Base-by-base conservation (phyloP, 192 early-diverging fungal species). In the Coemansia sp. region DNA sequence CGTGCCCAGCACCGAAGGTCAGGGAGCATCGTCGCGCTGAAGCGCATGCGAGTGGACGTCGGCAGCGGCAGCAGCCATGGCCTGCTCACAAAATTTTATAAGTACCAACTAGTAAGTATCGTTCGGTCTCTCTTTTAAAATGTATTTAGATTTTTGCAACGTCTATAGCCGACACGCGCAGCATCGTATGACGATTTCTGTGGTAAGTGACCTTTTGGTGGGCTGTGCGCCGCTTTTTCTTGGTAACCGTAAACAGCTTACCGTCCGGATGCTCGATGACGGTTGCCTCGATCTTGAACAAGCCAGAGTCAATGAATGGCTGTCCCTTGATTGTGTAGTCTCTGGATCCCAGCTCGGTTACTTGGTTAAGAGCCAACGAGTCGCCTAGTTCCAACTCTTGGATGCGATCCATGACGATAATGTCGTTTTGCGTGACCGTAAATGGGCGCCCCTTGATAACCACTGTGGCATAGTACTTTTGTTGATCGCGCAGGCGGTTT, bases 201-300 rank as follows among this genome's bases (percentile, higher is more conserved):
- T 91, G 87, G 21, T 82, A 81, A 45, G 88, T 84, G 3, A 85
- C 85, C 53, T 87, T 85, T 76, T 86, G 86, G 73, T 88, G 86
- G 41, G 87, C 86, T 57, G 90, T 93, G 78, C 90, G 89, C 81
- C 85, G 86, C 80, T 91, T 91, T 84, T 90, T 92, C 74, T 93
- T 93, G 55, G 88, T 81, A 16, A 88, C 87, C n/a, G 83, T 80
- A 35, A 90, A 79, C 39, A 86, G 82, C 64, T 89, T 87, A 57
- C 91, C 87, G 71, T 87, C 88, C 12, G 94, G 84, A 56, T 99
- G 94, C 76, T 99, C 95, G 42, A 95, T 86, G 0, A 95, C 93
- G 0, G 90, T 90, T 14, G 94, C 94, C 70, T 92, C 86, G 65
- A 99, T 89, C 48, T 70, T 83, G 62, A 86, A 91, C 41, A 89